Evolutionary conservation across 1,139 yeast species (phyloP).

Genomic region (Magnusiomyces starmeri): DNA sequence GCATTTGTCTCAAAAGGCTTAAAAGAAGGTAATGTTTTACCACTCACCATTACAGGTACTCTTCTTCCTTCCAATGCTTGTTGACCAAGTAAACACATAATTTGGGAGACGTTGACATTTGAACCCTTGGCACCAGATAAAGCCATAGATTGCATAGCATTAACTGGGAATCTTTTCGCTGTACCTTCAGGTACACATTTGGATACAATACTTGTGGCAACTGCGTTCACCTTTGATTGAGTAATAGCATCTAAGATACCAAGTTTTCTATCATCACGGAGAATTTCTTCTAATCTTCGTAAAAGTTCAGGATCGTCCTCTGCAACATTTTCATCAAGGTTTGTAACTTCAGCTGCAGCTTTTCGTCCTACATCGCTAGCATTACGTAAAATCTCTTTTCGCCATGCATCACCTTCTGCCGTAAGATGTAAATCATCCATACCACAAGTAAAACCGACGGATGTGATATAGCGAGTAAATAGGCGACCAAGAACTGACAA

Average conservation of each 20-base stretch:
- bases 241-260: slow-evolving; percentile 95
- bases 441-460: slow-evolving; percentile 97
- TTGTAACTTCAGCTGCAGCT: slow-evolving; percentile 94
- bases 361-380: slow-evolving; percentile 78
- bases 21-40: slow-evolving; percentile 94
- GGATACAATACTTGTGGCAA: slow-evolving; percentile 88
- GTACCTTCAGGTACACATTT: slow-evolving; percentile 96
- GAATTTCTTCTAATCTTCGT: slow-evolving; percentile 85
- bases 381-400: slow-evolving; percentile 69
- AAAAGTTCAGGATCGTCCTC: slow-evolving; percentile 68
- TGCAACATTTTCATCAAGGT: slow-evolving; percentile 52
- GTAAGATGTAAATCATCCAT: slow-evolving; percentile 97
- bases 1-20: slow-evolving; percentile 96
- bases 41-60: slow-evolving; percentile 98
- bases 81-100: slow-evolving; percentile 98
- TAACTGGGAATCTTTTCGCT: slow-evolving; percentile 89
- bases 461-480: slow-evolving; percentile 88
- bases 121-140: slow-evolving; percentile 99
- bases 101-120: slow-evolving; percentile 95
- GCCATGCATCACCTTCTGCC: slow-evolving; percentile 82
- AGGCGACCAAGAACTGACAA: slow-evolving; percentile 87
- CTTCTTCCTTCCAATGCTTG: slow-evolving; percentile 99
- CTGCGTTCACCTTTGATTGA: slow-evolving; percentile 84
- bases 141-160: slow-evolving; percentile 99
- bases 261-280: slow-evolving; percentile 86